Conservation (phyloP, 345 rosid genomes). For the Camelina neglecta region DNA sequence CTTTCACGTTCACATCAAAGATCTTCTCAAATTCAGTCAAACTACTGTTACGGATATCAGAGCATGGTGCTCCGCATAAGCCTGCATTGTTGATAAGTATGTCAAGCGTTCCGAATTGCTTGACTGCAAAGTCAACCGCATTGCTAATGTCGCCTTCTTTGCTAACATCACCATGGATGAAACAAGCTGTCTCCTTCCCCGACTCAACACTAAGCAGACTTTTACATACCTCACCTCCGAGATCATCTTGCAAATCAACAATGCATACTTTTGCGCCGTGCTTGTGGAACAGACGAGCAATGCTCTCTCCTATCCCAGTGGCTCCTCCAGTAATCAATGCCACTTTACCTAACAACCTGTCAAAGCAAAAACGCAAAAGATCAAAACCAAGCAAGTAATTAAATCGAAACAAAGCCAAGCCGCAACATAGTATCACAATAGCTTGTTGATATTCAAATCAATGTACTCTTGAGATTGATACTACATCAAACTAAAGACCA, state of each 20-base stretch:
- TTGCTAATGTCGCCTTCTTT: slow-evolving; percentile 64
- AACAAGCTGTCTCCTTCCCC: slow-evolving; percentile 40
- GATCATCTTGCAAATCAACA: slow-evolving; percentile 67
- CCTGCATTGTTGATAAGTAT: slow-evolving; percentile 92
- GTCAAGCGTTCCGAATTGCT: slow-evolving; percentile 66
- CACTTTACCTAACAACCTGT: slow-evolving; percentile 73
- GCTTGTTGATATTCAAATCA: background rate
- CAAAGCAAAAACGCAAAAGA: background rate
- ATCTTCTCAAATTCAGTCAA: slow-evolving; percentile 62
- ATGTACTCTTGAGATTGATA: background rate
- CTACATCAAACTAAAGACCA: slow-evolving; percentile 2
- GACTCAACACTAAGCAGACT: slow-evolving; percentile 52
- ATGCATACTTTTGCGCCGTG: slow-evolving; percentile 87
- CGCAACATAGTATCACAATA: background rate
- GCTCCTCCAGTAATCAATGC: slow-evolving; percentile 92
- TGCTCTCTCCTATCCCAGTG: slow-evolving; percentile 89
- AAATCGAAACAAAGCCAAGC: background rate
- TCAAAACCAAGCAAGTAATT: background rate
- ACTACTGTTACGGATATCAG: slow-evolving; percentile 64
- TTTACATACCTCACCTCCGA: slow-evolving; percentile 54
- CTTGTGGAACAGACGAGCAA: slow-evolving; percentile 66
- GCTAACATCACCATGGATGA: slow-evolving; percentile 74
- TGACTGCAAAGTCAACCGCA: slow-evolving; percentile 66
- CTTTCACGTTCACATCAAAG: slow-evolving; percentile 82
- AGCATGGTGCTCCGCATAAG: slow-evolving; percentile 60